Base-by-base conservation (phyloP, 768 basidiomycete species). In the Leccinum arenicola region DNA sequence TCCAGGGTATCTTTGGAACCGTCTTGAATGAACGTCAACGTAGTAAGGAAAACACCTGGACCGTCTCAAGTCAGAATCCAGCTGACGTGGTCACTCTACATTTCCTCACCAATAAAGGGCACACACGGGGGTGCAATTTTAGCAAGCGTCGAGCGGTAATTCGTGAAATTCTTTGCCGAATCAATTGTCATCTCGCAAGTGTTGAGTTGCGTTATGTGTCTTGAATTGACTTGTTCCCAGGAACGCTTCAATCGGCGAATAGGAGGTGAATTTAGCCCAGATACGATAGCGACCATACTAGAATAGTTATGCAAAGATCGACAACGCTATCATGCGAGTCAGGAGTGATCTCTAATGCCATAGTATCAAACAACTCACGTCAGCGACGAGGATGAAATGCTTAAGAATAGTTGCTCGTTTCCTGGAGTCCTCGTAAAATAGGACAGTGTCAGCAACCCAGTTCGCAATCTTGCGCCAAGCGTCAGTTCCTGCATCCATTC, bases 11-110 rank as follows among this genome's bases (percentile, higher is more conserved):
- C 93, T 53, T 89, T 88, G 68, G 93, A 94, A 9, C 96, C 97
- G 66, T 98, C 97, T 74, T 97, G 93, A 70, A 97, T 96, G 74
- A 98, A 98, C n/a, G 95, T 95, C 61, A 98, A 79, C 7, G 91
- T 93, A 6, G 96, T 95, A 27, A 99, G 84, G 78, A 96, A 98
- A 56, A 98, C 91, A 67, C 97, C 96, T 97, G 65, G 0, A 59
- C 10, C 15, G 19, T 17, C 12, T 45, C 43, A 50, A 50, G 48
- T 56, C 50, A 62, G 60, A 12, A 56, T 49, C 50, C 14, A 29
- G 12, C 23, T 47, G 14, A 29, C 10, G 23, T 11, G 21, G 54
- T 43, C 47, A 15, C 19, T 33, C 17, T 6, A 36, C 5, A 45
- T 19, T 6, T 27, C 70, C 83, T 64, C 65, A 95, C 96, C 96